Conservation (phyloP, 345 rosid species). For the Heritiera fomes region DNA sequence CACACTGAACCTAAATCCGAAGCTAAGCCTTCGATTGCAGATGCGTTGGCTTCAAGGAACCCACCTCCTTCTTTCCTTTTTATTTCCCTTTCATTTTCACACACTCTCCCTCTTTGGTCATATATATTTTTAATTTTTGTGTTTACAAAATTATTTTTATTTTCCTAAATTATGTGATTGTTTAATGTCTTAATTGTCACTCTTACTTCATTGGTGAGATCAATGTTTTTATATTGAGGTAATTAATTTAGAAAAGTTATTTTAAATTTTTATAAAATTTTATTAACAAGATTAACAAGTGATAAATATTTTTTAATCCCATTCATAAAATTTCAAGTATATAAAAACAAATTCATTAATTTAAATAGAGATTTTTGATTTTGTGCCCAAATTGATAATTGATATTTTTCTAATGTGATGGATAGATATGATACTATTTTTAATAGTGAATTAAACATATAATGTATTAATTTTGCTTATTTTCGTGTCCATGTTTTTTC, state of each 20-base stretch:
- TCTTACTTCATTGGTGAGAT: background rate
- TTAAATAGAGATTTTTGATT: background rate
- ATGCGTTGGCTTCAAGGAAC: conserved; percentile 62
- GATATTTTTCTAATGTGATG: too few species aligned
- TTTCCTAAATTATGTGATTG: background rate
- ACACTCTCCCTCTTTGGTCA: conserved; percentile 27
- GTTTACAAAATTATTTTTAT: background rate
- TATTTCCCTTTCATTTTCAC: conserved; percentile 38
- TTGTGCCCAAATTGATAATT: too few species aligned
- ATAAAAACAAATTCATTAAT: background rate
- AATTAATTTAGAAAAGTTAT: too few species aligned
- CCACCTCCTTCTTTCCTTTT: conserved; percentile 48
- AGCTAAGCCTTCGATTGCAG: conserved; percentile 34
- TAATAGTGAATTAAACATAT: background rate
- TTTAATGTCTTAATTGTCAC: conserved; percentile 10
- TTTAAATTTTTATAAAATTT: too few species aligned
- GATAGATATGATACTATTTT: background rate
- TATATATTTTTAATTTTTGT: conserved; percentile 14
- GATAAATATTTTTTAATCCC: too few species aligned
- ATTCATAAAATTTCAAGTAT: too few species aligned
- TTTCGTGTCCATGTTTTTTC: background rate
- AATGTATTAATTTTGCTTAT: background rate
- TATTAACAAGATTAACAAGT: too few species aligned
- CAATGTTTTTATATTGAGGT: too few species aligned
- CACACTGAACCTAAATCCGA: conserved; percentile 42